A percentile compares a stretch with the other conserved stretches of the same genome.
Evolutionary conservation across 257 asterid species (phyloP).

Genomic region (Fraxinus anomala): DNA sequence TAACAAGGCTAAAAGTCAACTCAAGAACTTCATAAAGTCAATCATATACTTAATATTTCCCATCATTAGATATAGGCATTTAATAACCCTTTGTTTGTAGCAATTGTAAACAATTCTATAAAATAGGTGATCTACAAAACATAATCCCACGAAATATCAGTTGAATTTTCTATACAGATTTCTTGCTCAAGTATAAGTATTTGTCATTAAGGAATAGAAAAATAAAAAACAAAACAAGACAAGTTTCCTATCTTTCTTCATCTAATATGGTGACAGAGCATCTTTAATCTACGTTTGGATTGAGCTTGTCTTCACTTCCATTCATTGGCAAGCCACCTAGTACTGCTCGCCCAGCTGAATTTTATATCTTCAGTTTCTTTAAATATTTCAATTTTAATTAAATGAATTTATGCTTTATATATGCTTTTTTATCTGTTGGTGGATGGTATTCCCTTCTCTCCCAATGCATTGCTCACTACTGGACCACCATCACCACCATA

Average conservation of each 20-base stretch:
- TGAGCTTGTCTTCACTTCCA: background rate
- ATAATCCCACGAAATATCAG: background rate
- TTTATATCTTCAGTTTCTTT: background rate
- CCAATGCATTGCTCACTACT: background rate
- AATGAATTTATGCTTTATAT: background rate
- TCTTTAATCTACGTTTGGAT: background rate
- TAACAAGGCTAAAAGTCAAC: background rate
- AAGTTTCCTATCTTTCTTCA: background rate
- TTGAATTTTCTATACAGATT: background rate
- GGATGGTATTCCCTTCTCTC: background rate
- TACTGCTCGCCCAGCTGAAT: background rate
- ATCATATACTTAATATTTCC: background rate
- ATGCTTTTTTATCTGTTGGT: background rate
- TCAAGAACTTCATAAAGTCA: background rate
- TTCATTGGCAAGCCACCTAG: background rate
- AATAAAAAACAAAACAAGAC: slow-evolving; percentile 42
- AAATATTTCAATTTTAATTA: background rate
- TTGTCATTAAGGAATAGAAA: background rate
- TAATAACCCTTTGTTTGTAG: background rate
- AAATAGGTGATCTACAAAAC: background rate
- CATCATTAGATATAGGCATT: background rate
- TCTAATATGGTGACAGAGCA: background rate
- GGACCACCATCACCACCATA: background rate
- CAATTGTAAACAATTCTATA: background rate
- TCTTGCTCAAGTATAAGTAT: background rate